These are phyloP conservation scores for Boletellus deceptivus DNA, from an alignment of 1,284 basidiomycete genomes.

Conservation along the genomic window DNA sequence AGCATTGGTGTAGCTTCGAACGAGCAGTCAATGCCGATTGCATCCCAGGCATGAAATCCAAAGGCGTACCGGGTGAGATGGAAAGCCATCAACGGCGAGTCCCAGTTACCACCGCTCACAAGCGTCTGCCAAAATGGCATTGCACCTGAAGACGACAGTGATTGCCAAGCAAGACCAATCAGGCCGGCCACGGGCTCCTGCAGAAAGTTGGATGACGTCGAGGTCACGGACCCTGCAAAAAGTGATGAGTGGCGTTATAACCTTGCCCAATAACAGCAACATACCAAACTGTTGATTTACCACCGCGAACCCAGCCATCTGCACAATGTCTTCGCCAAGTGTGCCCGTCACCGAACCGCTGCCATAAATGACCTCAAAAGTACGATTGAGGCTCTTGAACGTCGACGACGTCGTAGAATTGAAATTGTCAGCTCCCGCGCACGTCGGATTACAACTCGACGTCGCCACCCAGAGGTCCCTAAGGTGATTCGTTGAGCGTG, in stretches of 20 bases:
- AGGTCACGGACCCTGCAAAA: conserved; percentile 20
- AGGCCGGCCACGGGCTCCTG: conserved; percentile 41
- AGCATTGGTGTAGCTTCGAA: conserved; percentile 35
- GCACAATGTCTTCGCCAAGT: conserved; percentile 49
- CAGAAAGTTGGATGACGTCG: conserved; percentile 23
- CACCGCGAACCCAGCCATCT: conserved; percentile 50
- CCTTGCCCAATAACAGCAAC: not conserved
- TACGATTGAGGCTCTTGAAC: conserved; percentile 23
- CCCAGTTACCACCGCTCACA: conserved; percentile 35
- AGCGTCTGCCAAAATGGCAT: conserved; percentile 58
- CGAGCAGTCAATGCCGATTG: not conserved
- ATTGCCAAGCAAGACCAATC: conserved; percentile 49
- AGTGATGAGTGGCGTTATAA: not conserved
- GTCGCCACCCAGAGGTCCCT: conserved; percentile 50
- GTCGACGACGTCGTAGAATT: conserved; percentile 26
- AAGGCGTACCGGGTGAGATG: conserved; percentile 33
- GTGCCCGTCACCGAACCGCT: conserved; percentile 51
- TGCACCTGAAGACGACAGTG: conserved; percentile 41
- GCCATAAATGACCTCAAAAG: conserved; percentile 56
- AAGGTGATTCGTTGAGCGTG: not conserved
- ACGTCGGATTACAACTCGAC: conserved; percentile 14
- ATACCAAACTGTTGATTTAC: conserved; percentile 41
- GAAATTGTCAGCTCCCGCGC: conserved; percentile 29
- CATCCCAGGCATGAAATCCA: not conserved
- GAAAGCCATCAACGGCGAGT: conserved; percentile 44